phyloP scores from a whole-genome alignment of 2,329 filamentous ascomycete genomes.

The Ambrosiella xylebori region DNA sequence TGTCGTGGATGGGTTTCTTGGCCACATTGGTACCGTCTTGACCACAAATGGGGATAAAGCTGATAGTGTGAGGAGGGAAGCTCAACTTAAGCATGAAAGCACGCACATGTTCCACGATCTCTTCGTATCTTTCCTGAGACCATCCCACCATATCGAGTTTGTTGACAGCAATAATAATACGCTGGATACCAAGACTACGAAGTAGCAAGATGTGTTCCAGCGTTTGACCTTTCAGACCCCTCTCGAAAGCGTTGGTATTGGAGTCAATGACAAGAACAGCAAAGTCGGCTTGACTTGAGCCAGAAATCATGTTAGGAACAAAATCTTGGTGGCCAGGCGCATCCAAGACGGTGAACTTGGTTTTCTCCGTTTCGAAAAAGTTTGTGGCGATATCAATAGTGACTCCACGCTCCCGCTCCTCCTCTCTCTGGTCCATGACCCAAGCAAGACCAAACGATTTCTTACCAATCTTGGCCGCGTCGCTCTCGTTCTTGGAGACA shows the following conservation, averaged over 20 bases:
- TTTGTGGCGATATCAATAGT: slow-evolving; percentile 96
- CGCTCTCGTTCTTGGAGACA: slow-evolving; percentile 71
- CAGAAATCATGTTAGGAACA: slow-evolving; percentile 97
- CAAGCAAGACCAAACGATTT: slow-evolving; percentile 91
- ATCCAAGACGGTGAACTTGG: slow-evolving; percentile 83
- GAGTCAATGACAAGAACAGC: slow-evolving; percentile 89
- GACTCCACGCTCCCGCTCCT: slow-evolving; percentile 77
- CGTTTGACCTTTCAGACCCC: slow-evolving; percentile 82
- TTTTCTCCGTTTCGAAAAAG: slow-evolving; percentile 76
- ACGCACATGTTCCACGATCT: slow-evolving; percentile 68
- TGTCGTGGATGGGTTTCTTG: slow-evolving; percentile 17
- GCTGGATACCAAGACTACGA: slow-evolving; percentile 76
- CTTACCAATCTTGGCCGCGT: slow-evolving; percentile 84
- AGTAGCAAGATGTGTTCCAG: slow-evolving; percentile 82
- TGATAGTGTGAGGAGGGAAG: slow-evolving; percentile 65
- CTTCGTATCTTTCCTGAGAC: slow-evolving; percentile 66
- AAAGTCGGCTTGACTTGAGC: slow-evolving; percentile 88
- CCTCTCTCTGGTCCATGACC: slow-evolving; percentile 83
- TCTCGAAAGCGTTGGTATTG: slow-evolving; percentile 79
- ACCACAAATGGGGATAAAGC: slow-evolving; percentile 80
- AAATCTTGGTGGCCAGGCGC: slow-evolving; percentile 91
- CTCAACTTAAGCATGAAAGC: slow-evolving; percentile 70
- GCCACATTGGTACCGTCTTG: slow-evolving; percentile 74
- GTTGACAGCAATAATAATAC: slow-evolving; percentile 81
- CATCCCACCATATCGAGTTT: slow-evolving; percentile 81